Conservation (phyloP, 768 basidiomycete genomes). For the Suillus subaureus region DNA sequence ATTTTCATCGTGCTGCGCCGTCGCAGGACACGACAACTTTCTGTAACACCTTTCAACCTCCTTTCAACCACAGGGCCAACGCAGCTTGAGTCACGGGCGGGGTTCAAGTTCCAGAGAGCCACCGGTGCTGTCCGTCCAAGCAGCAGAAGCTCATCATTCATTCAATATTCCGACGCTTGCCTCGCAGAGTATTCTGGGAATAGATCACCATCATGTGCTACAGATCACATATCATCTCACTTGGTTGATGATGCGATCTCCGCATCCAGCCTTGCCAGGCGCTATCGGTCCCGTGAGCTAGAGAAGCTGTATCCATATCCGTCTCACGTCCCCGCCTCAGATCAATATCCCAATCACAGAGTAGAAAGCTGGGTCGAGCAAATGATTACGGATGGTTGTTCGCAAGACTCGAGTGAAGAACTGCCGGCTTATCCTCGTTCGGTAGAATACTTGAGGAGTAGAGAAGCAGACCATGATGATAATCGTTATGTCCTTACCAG, state of each 20-base stretch:
- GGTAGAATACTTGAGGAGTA: background rate
- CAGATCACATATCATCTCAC: background rate
- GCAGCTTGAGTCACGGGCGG: background rate
- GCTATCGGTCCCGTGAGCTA: background rate
- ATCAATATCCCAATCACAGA: background rate
- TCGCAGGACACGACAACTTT: background rate
- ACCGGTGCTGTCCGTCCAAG: background rate
- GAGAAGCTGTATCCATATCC: slow-evolving; percentile 6
- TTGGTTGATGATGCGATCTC: background rate
- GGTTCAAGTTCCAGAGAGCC: background rate
- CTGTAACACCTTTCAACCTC: background rate
- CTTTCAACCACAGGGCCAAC: background rate
- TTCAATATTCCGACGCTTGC: slow-evolving; percentile 6
- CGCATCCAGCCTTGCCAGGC: slow-evolving; percentile 2
- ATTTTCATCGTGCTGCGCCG: background rate
- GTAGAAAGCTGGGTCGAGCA: background rate
- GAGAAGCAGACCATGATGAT: background rate
- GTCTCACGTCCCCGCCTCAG: background rate
- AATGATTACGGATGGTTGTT: background rate
- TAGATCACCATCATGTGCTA: background rate
- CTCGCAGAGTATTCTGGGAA: background rate
- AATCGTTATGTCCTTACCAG: background rate
- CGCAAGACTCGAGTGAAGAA: slow-evolving; percentile 2
- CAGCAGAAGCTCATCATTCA: slow-evolving; percentile 7
- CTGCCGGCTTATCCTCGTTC: slow-evolving; percentile 10